Conservation (phyloP, 345 rosid genomes). For the Cardamine chenopodiifolia region DNA sequence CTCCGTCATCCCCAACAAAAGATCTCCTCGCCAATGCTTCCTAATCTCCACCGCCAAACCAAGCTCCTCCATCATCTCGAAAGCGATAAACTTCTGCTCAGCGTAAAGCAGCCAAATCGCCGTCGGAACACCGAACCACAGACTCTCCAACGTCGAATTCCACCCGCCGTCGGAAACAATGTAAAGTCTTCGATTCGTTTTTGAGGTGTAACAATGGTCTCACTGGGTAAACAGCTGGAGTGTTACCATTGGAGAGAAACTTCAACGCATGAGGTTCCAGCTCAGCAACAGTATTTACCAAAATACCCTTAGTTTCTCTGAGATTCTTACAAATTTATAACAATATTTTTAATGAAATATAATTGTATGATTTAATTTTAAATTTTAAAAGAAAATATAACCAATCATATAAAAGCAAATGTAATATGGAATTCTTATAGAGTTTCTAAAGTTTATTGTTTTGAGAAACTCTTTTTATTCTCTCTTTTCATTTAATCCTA, state of each 20-base stretch:
- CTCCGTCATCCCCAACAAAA: background rate
- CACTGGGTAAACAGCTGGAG: conserved; percentile 42
- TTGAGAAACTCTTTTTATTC: too few relatives aligned
- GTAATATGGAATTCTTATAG: too few relatives aligned
- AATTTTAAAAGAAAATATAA: too few relatives aligned
- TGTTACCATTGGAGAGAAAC: background rate
- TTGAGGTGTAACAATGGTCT: conserved; percentile 54
- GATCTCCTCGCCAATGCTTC: conserved; percentile 38
- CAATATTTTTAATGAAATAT: too few relatives aligned
- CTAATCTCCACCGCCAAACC: conserved; percentile 49
- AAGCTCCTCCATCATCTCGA: conserved; percentile 47
- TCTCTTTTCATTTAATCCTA: too few relatives aligned
- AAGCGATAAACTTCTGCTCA: conserved; percentile 63
- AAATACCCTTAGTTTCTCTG: conserved; percentile 6
- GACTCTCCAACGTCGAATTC: conserved; percentile 60
- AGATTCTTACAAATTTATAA: too few relatives aligned
- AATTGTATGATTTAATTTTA: too few relatives aligned
- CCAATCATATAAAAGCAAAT: too few relatives aligned
- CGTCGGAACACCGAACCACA: conserved; percentile 58
- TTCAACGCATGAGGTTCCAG: conserved; percentile 43
- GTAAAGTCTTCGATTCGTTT: conserved; percentile 37
- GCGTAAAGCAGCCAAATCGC: conserved; percentile 54
- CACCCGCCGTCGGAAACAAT: conserved; percentile 62
- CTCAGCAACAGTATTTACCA: conserved; percentile 49
- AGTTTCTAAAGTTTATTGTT: too few relatives aligned